Conservation (phyloP, 1,139 yeast species). For the Pichia terricola region DNA sequence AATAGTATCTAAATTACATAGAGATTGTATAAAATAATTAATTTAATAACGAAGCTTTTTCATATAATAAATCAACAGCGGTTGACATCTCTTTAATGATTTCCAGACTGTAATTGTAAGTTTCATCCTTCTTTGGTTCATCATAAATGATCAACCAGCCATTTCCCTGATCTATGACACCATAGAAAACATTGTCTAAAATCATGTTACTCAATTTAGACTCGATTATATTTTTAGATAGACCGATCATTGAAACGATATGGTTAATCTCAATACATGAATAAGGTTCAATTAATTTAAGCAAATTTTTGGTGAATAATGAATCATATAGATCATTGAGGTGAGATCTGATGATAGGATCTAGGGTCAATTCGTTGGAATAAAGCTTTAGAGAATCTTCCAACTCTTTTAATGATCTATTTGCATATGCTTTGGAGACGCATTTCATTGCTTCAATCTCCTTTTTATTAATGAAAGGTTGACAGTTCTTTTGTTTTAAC, state of each 20-base stretch:
- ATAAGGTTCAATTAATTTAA: conserved; percentile 92
- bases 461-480: conserved; percentile 49
- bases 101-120: conserved; percentile 81
- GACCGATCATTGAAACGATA: conserved; percentile 79
- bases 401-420: conserved; percentile 85
- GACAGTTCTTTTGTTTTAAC: conserved; percentile 68
- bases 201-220: conserved; percentile 96
- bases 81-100: conserved; percentile 78
- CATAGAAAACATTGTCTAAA: conserved; percentile 85
- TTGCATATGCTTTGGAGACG: conserved; percentile 79
- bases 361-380: conserved; percentile 70
- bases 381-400: conserved; percentile 69
- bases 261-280: conserved; percentile 89
- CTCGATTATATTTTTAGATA: conserved; percentile 83
- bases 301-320: conserved; percentile 82
- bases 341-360: conserved; percentile 83
- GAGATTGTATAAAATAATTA: conserved; percentile 3
- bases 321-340: conserved; percentile 90
- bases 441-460: conserved; percentile 90
- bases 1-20: neutral
- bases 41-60: conserved; percentile 62
- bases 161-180: conserved; percentile 95
- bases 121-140: conserved; percentile 80
- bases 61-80: conserved; percentile 86
- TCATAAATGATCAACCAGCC: conserved; percentile 94